A percentile compares a stretch with the other conserved stretches of the same genome.
phyloP scores from a whole-genome alignment of 2,329 filamentous ascomycete genomes.

The Claviceps fusiformis region DNA sequence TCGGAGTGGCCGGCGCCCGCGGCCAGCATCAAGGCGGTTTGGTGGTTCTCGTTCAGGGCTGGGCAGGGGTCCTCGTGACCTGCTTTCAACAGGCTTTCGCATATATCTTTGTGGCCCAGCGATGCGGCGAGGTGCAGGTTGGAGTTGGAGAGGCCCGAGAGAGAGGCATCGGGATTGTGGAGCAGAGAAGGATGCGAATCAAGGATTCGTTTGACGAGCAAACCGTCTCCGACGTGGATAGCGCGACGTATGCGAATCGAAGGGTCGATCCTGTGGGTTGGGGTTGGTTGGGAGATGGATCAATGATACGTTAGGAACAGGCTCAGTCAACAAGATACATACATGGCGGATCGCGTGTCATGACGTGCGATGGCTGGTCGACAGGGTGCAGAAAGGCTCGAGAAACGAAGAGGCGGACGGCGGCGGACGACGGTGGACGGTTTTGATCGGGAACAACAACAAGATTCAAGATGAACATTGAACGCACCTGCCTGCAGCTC shows the following conservation, averaged over 20 bases:
- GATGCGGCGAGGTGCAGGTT: constrained; percentile 69
- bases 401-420: neutral
- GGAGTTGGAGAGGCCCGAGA: constrained; percentile 60
- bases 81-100: constrained; percentile 53
- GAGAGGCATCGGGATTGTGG: constrained; percentile 64
- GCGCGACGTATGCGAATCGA: constrained; percentile 67
- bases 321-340: neutral
- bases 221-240: constrained; percentile 58
- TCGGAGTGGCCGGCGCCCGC: constrained; percentile 56
- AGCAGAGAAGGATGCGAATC: constrained; percentile 56
- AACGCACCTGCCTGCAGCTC: neutral
- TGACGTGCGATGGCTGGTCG: constrained; percentile 1
- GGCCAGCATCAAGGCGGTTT: constrained; percentile 74
- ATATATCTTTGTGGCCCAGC: constrained; percentile 56
- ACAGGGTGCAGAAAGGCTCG: neutral
- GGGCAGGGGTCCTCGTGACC: constrained; percentile 64
- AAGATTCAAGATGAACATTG: too few relatives aligned
- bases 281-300: neutral
- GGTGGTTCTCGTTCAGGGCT: constrained; percentile 63
- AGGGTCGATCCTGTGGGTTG: constrained; percentile 54
- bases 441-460: too few relatives aligned
- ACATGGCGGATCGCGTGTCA: constrained; percentile 10
- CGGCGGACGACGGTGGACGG: too few relatives aligned
- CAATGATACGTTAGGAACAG: neutral
- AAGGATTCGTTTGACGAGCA: constrained; percentile 65